Conservation (phyloP, 2,329 filamentous ascomycete species). For the Cladosporium velox region DNA sequence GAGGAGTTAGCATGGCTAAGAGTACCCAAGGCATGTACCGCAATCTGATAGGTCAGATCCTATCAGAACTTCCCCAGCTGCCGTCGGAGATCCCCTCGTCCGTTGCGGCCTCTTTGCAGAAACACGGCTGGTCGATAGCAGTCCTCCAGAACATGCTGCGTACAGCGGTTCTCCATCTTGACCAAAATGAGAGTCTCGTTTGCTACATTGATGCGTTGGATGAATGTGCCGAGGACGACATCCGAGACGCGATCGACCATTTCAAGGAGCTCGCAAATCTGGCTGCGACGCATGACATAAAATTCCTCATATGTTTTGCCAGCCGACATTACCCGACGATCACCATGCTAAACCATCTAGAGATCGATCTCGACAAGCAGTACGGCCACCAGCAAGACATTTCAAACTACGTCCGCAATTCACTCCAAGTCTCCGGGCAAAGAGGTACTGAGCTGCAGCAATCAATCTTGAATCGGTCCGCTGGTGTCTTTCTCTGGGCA, state of each 20-base stretch:
- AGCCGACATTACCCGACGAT: background rate
- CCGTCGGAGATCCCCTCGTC: background rate
- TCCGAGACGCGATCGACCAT: background rate
- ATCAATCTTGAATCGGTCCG: background rate
- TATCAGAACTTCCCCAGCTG: background rate
- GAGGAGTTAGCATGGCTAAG: background rate
- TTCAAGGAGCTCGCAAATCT: background rate
- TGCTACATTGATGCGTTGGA: background rate
- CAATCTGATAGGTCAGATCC: background rate
- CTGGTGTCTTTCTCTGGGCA: background rate
- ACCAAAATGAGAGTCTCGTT: background rate
- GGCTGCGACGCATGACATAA: background rate
- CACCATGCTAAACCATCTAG: background rate
- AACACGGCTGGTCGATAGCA: background rate
- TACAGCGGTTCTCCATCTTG: background rate
- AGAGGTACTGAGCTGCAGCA: background rate
- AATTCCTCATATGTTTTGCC: background rate
- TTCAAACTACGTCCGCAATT: background rate
- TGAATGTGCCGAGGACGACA: background rate
- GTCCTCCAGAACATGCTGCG: background rate
- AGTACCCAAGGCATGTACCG: background rate
- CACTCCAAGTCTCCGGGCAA: background rate
- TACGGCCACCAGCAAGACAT: background rate
- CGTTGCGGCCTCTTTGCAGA: background rate
- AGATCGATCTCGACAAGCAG: background rate